Evolutionary conservation across 331 rosid genomes (phyloP).

Genomic region (Malus hybrid): DNA sequence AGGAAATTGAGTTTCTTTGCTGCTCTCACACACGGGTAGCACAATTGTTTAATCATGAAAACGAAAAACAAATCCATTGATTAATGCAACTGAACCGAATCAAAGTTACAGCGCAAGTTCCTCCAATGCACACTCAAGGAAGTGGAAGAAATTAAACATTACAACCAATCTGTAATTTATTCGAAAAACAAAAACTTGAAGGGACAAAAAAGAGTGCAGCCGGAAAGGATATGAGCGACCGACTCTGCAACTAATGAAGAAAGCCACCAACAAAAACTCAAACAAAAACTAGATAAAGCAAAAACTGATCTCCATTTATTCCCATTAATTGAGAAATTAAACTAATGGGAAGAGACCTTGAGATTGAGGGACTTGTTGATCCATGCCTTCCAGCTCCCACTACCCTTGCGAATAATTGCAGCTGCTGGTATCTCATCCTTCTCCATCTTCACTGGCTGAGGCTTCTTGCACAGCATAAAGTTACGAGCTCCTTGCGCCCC

Average conservation of each 20-base stretch:
- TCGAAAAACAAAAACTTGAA: neutral
- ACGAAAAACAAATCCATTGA: neutral
- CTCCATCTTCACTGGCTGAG: conserved; percentile 28
- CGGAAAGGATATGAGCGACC: neutral
- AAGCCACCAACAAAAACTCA: neutral
- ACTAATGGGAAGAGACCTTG: conserved; percentile 58
- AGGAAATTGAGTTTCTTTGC: too few species aligned
- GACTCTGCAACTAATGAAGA: neutral
- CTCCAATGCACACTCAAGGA: neutral
- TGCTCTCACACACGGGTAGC: too few species aligned
- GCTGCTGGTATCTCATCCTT: conserved; percentile 4
- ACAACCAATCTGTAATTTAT: neutral
- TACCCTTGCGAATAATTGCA: conserved; percentile 31
- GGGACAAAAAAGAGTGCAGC: neutral
- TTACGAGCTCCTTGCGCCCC: conserved; percentile 77
- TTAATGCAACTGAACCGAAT: neutral
- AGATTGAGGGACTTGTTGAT: conserved; percentile 68
- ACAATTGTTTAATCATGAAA: neutral
- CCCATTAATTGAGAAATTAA: neutral
- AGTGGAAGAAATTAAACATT: too few species aligned
- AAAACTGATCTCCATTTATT: neutral
- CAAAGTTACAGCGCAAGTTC: neutral
- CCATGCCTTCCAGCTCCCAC: conserved; percentile 82
- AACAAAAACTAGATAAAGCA: neutral
- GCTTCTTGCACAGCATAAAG: conserved; percentile 84